Evolutionary conservation across 164 flowering plant species (phyloP), one percentile per base, ranked within the genome.

Genomic region (Sedum album): DNA sequence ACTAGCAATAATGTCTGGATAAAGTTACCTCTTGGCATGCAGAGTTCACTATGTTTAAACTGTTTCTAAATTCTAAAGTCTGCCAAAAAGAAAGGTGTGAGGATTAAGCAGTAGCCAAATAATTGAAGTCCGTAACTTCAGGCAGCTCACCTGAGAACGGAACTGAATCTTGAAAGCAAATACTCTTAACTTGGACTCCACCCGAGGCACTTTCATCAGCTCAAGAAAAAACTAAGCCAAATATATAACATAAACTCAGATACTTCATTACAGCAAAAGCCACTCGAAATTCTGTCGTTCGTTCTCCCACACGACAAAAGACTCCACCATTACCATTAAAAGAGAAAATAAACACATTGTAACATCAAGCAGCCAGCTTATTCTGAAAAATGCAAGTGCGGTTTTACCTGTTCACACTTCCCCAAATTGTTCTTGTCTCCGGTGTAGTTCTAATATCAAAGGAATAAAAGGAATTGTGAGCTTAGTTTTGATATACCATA

Each of bases 11-110:
- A 36, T 5, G 35, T 23, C 46, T 65, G 48, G 35, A 39, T 38
- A 20, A 69, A 79, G 83, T 80, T 84, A 79, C 97, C 96, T 91
- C 90, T 70, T 88, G 90, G 68, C 90, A 75, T 39, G 88, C 88
- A 68, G 93, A 82, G 73, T 84, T 86, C 14, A 91, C 88, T 70
- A 80, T 71, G 74, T 87, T 85, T 77, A 94, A 70, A 75, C 75
- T 87, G 17, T 75, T 85, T 76, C 86, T 81, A 69, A 94, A 93
- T 69, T 94, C 96, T 57, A 33, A 26, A 26, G 62, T 57, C 62
- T 57, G 62, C 62, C 17, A 28, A 28, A 33, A 28, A 26, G 10
- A 69, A 90, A 84, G 71, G 88, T 85, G 96, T 88, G 79, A 68
- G 66, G 9, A 48, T 7, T 66, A 28, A 61, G 28, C 23, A 38